Evolutionary conservation across 176 grass and related monocot genomes (phyloP), one percentile per base, ranked within the genome.

Genomic region (Rhynchospora tenuis): DNA sequence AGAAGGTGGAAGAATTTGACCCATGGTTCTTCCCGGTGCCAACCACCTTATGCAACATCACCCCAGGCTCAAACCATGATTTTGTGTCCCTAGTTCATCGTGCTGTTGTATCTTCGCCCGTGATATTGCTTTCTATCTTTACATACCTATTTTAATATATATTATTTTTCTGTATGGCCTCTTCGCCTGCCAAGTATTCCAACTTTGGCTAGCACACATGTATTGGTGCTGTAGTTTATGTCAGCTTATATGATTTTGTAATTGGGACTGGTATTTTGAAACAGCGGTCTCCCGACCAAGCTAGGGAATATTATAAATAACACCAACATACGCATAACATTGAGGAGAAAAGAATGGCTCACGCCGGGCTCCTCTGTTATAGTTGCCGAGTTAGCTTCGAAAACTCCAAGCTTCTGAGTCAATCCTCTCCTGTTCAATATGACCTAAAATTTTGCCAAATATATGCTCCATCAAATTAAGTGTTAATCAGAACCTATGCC

Each of bases 1-100:
- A 89, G 64, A 80, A 91, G 84, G 46, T 98, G 22, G 47, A 84
- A 90, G 89, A 93, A 81, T 85, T 98, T 12, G 46, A 88, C 82
- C 90, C 92, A 71, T 98, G 95, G 92, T 91, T 90, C 86, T 95
- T 98, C 66, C 95, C 95, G 60, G 75, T 90, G 44, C 88, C 92
- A 15, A 93, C 87, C 66, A 84, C 86, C 73, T 81, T 88, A 68
- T 95, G 91, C 83, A 98, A 68, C 59, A 67, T 95, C 62, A 66
- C 81, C 71, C 86, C 92, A 72, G 92, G 92, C 60, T 79, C 92
- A 24, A 98, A 98, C 71, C 90, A 95, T 78, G 90, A 95, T 89
- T 98, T 90, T 78, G 87, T 89, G 93, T 93, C 92, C 81, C 88
- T 87, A 73, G 91, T 87, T 66, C 93, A 93, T 84, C 92, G 88